phyloP scores from a whole-genome alignment of 257 asterid genomes.

The Avicennia marina region DNA sequence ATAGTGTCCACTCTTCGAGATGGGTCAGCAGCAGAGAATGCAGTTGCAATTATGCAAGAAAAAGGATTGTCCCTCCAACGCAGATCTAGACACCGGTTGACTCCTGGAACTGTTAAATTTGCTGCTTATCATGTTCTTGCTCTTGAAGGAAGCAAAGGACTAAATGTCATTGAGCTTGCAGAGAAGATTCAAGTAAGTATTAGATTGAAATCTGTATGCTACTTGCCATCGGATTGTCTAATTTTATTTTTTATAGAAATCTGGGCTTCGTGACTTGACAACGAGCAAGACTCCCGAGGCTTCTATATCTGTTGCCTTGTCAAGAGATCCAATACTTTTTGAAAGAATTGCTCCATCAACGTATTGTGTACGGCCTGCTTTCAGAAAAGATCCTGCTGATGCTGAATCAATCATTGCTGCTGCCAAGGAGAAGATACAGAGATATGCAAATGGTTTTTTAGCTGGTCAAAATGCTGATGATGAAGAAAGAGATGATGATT shows the following conservation, averaged over 20 bases:
- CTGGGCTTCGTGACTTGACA: conserved; percentile 94
- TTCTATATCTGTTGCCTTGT: conserved; percentile 96
- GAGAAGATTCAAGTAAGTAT: conserved; percentile 91
- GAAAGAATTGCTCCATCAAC: conserved; percentile 99
- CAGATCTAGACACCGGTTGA: conserved; percentile 85
- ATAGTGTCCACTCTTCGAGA: conserved; percentile 76
- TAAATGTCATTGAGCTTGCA: conserved; percentile 89
- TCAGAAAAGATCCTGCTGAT: conserved; percentile 93
- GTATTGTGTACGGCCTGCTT: conserved; percentile 84
- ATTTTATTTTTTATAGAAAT: conserved; percentile 49
- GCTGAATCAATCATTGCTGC: conserved; percentile 75
- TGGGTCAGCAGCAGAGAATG: conserved; percentile 93
- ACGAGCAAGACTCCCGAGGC: conserved; percentile 99
- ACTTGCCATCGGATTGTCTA: conserved; percentile 10
- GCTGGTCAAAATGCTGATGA: conserved; percentile 83
- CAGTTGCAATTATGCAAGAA: conserved; percentile 91
- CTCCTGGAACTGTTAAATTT: conserved; percentile 98
- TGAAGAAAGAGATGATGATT: conserved; percentile 92
- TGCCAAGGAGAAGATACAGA: conserved; percentile 88
- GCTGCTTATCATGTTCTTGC: conserved; percentile 99
- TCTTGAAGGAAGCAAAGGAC: conserved; percentile 95
- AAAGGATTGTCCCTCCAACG: conserved; percentile 78
- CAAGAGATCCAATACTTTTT: conserved; percentile 93
- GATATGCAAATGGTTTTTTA: conserved; percentile 75
- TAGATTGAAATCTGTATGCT: conserved; percentile 13